Evolutionary conservation across 768 basidiomycete genomes (phyloP), one percentile per base, ranked within the genome.

Genomic region (Lanmaoa rubissima): DNA sequence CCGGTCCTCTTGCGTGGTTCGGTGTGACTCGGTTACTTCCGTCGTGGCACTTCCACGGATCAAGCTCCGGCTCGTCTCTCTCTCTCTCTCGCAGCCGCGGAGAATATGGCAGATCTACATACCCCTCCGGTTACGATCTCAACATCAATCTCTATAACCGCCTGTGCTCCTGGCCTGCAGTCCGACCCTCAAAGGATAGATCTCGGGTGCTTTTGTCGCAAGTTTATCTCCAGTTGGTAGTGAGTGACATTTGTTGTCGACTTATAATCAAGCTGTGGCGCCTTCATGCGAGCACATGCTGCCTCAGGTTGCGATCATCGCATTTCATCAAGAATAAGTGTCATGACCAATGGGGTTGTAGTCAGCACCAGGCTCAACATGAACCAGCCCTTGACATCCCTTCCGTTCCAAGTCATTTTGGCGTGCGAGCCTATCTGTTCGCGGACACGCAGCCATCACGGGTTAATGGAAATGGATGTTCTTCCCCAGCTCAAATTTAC

Each of bases 191-290:
- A 31, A 41, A 52, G 36, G 19, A 31, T 49, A 36, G 49, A 64
- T 55, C 56, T 58, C 56, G 65, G 65, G n/a, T 38, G 42, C 38
- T 53, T 40, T 62, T 61, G 53, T 55, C 43, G 10, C 56, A 46
- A 12, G 35, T 28, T 41, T 43, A 35, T 17, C 45, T 52, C 54
- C 35, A 55, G 53, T 51, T 49, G 40, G 46, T 31, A 45, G 36
- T 26, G 9, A 28, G 31, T 40, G 48, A 13, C 49, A 32, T 48
- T 11, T 19, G 34, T 38, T 24, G 36, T 17, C 31, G 16, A 24
- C 24, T 2, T n/a, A 44, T 12, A n/a, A 36, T 21, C 35, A 26
- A 26, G 16, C 32, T 34, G 47, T 48, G 47, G 34, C 32, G 47
- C 5, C 48, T 6, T 17, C 48, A n/a, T 35, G 21, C 17, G 48